Conservation (phyloP, 352 stramenopile genomes). For the Phytopythium boreale region DNA sequence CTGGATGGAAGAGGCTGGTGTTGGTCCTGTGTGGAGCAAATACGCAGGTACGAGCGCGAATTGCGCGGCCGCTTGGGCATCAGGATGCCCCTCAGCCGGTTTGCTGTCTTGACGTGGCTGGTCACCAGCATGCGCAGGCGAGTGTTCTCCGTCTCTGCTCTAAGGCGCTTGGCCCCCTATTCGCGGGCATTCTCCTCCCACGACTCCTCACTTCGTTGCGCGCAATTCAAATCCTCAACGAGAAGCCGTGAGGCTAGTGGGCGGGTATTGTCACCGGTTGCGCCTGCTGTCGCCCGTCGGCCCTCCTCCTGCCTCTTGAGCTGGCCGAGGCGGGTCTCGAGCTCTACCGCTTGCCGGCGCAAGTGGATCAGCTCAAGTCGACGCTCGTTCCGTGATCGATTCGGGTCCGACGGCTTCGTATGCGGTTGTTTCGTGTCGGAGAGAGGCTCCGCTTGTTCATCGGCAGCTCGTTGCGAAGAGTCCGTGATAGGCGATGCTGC, state of each 20-base stretch:
- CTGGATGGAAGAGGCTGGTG: too few relatives aligned
- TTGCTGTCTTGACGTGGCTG: conserved; percentile 50
- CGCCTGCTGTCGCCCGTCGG: background rate
- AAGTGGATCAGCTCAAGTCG: conserved; percentile 68
- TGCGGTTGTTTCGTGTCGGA: background rate
- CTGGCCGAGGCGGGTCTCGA: conserved; percentile 4
- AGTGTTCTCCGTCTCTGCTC: conserved; percentile 56
- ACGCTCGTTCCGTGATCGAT: conserved; percentile 45
- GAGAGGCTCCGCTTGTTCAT: background rate
- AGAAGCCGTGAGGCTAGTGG: too few relatives aligned
- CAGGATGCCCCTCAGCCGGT: conserved; percentile 49
- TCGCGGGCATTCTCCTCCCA: conserved; percentile 46
- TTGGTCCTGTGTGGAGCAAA: background rate
- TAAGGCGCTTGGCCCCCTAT: conserved; percentile 37
- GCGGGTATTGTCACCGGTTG: background rate
- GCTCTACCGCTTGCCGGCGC: conserved; percentile 12
- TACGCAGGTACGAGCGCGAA: background rate
- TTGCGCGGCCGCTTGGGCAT: conserved; percentile 26
- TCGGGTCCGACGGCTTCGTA: conserved; percentile 28
- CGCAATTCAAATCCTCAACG: too few relatives aligned
- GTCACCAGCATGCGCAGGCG: conserved; percentile 47
- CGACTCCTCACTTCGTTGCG: background rate
- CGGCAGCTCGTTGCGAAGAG: background rate
- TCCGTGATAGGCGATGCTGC: background rate
- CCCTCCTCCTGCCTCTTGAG: background rate